phyloP scores from a whole-genome alignment of 192 early-diverging fungal genomes.

The Coemansia sp. region DNA sequence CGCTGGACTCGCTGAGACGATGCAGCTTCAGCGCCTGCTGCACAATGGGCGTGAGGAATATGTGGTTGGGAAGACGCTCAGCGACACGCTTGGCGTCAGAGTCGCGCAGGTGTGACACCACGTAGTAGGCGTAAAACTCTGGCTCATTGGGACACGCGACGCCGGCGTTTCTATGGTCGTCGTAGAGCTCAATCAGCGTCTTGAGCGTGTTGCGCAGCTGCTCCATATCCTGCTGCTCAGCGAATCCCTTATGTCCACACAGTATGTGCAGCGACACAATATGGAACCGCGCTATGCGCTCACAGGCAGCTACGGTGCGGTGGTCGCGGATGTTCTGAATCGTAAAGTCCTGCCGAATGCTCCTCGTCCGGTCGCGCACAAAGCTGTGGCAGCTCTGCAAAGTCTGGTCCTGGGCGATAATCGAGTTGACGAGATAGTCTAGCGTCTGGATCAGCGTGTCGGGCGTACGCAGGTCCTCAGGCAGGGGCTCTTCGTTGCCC shows the following conservation, averaged over 20 bases:
- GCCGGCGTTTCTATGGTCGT: constrained; percentile 62
- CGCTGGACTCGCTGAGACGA: constrained; percentile 56
- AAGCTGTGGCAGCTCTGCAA: constrained; percentile 72
- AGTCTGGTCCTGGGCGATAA: constrained; percentile 53
- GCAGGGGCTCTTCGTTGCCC: constrained; percentile 79
- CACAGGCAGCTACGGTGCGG: constrained; percentile 67
- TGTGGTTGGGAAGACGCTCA: constrained; percentile 55
- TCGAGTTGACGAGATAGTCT: constrained; percentile 61
- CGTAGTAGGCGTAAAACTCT: constrained; percentile 88
- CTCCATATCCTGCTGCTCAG: constrained; percentile 81
- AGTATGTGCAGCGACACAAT: constrained; percentile 73
- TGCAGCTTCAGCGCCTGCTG: constrained; percentile 70
- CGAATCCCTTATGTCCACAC: constrained; percentile 66
- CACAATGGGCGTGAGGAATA: constrained; percentile 62
- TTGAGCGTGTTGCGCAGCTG: constrained; percentile 84
- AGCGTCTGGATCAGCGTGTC: constrained; percentile 61
- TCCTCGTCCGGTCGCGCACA: constrained; percentile 79
- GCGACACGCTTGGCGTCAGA: constrained; percentile 67
- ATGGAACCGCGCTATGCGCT: constrained; percentile 85
- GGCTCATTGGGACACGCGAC: constrained; percentile 71
- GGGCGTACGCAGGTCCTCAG: constrained; percentile 85
- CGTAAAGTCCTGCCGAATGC: constrained; percentile 84
- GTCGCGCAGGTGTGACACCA: constrained; percentile 71
- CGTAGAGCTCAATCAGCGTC: constrained; percentile 83
- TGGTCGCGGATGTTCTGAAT: constrained; percentile 74